phyloP scores from a whole-genome alignment of 352 stramenopile species.

The Thraustochytrium striatum region DNA sequence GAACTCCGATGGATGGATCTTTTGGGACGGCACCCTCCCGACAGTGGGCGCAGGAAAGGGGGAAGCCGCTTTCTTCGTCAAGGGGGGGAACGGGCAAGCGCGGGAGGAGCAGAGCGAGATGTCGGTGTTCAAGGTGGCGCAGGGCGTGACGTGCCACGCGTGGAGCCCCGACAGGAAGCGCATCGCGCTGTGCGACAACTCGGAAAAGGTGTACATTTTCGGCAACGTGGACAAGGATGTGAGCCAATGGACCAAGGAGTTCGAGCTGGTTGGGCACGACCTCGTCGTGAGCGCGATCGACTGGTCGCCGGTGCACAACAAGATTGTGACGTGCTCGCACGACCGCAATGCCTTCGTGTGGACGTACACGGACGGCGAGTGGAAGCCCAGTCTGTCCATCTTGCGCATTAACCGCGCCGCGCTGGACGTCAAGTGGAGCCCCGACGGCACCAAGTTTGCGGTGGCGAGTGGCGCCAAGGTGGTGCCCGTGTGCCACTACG shows the following conservation, averaged over 20 bases:
- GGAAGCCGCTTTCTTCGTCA: too few species aligned
- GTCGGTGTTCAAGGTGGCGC: conserved; percentile 18
- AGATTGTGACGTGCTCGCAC: conserved; percentile 88
- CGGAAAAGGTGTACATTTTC: conserved; percentile 44
- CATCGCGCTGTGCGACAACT: conserved; percentile 46
- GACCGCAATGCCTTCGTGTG: conserved; percentile 90
- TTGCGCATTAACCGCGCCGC: conserved; percentile 82
- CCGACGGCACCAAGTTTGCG: conserved; percentile 85
- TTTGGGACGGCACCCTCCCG: too few species aligned
- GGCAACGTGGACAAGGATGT: conserved; percentile 30
- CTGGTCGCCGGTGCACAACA: conserved; percentile 84
- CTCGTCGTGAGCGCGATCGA: conserved; percentile 84
- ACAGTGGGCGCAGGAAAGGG: too few species aligned
- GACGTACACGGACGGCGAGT: conserved; percentile 79
- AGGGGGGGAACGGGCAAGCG: not conserved
- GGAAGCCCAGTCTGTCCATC: conserved; percentile 83
- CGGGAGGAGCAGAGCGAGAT: conserved; percentile 18
- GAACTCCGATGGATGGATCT: too few species aligned
- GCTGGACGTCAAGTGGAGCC: conserved; percentile 86
- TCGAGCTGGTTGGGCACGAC: conserved; percentile 66
- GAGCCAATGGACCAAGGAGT: conserved; percentile 30
- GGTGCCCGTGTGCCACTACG: conserved; percentile 86
- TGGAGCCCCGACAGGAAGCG: conserved; percentile 45
- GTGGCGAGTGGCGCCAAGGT: conserved; percentile 84
- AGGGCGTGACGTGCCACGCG: conserved; percentile 38